Evolutionary conservation across 257 asterid genomes (phyloP).

Genomic region (Fraxinus anomala): DNA sequence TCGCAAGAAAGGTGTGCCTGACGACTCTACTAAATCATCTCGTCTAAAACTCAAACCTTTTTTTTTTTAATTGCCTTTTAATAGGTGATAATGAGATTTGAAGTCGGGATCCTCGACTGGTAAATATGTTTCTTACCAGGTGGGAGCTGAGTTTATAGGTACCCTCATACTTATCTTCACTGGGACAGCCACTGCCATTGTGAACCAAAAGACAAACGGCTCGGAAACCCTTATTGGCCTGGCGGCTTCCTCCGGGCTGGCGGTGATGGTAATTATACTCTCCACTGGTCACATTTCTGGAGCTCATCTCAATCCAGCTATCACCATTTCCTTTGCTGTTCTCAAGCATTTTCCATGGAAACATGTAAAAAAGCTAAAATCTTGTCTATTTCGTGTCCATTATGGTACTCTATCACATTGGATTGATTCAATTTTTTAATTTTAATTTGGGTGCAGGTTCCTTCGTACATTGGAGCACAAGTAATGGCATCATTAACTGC

Average conservation of each 20-base stretch:
- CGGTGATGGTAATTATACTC: slow-evolving; percentile 81
- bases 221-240: slow-evolving; percentile 71
- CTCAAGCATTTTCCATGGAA: slow-evolving; percentile 90
- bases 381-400: too few species aligned
- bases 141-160: slow-evolving; percentile 89
- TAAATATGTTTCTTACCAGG: slow-evolving; percentile 37
- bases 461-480: slow-evolving; percentile 76
- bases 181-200: slow-evolving; percentile 73
- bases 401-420: too few species aligned
- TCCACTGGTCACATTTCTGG: slow-evolving; percentile 96
- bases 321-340: slow-evolving; percentile 86
- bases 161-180: slow-evolving; percentile 71
- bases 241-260: slow-evolving; percentile 74
- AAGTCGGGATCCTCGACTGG: background rate
- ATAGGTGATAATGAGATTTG: background rate
- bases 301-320: slow-evolving; percentile 87
- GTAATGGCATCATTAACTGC: slow-evolving; percentile 68
- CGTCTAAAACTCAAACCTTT: too few species aligned
- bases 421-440: too few species aligned
- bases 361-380: slow-evolving; percentile 31
- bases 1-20: slow-evolving; percentile 60
- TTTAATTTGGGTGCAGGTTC: slow-evolving; percentile 43
- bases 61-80: too few species aligned
- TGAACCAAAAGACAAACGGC: slow-evolving; percentile 69
- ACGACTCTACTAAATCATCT: too few species aligned